A percentile compares a stretch with the other conserved stretches of the same genome.
Conservation (phyloP, 1,284 basidiomycete species). For the Neotropicomus parvogracilis region DNA sequence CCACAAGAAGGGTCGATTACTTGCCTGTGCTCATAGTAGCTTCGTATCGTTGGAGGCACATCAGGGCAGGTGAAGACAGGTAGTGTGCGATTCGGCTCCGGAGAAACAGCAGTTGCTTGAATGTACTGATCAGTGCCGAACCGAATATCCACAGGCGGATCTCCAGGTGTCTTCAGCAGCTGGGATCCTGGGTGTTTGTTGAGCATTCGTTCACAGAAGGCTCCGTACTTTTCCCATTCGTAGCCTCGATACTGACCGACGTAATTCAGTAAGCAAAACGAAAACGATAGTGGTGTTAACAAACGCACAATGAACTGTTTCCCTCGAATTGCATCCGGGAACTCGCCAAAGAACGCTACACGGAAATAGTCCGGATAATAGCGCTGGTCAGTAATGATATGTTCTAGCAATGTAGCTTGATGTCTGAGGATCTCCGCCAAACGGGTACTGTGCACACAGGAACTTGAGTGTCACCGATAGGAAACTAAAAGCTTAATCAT, state of each 20-base stretch:
- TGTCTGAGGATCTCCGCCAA: conserved; percentile 83
- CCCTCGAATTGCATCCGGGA: conserved; percentile 78
- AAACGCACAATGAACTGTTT: conserved; percentile 80
- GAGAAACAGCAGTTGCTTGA: conserved; percentile 82
- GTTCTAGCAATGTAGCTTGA: conserved; percentile 79
- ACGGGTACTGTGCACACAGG: conserved; percentile 49
- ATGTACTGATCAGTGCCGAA: conserved; percentile 83
- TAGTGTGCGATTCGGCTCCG: conserved; percentile 78
- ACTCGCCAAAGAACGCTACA: conserved; percentile 90
- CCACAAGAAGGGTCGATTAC: conserved; percentile 2
- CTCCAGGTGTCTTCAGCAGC: conserved; percentile 70
- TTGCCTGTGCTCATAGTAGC: conserved; percentile 86
- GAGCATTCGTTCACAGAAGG: conserved; percentile 90
- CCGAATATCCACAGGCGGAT: conserved; percentile 78
- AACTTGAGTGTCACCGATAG: conserved; percentile 10
- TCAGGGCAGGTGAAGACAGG: conserved; percentile 86
- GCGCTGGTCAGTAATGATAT: conserved; percentile 78
- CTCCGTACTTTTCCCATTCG: conserved; percentile 86
- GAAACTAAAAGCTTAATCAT: conserved; percentile 30
- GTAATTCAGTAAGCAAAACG: conserved; percentile 2
- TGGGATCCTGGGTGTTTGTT: conserved; percentile 89
- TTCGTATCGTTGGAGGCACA: conserved; percentile 75
- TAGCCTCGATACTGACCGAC: conserved; percentile 76
- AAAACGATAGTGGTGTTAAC: neutral
- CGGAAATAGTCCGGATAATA: conserved; percentile 92